Base-by-base conservation (phyloP, 176 grass and related monocot genomes). In the Thinopyrum elongatum region DNA sequence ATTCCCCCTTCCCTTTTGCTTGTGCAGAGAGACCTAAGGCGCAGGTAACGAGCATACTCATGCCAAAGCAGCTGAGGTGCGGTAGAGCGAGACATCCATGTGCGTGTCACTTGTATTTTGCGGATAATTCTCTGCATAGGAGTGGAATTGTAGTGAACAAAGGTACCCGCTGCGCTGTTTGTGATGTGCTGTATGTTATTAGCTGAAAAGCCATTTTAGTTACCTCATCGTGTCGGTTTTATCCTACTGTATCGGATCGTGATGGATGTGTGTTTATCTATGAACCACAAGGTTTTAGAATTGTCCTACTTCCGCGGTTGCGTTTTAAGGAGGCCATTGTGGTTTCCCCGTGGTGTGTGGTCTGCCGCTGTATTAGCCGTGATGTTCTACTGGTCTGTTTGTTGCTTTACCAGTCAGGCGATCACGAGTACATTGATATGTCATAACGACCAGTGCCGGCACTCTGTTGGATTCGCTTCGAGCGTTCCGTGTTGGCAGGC, bases 11-110 rank as follows among this genome's bases (percentile, higher is more conserved):
- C 42, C n/a, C 0, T 82, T 68, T 59, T 5, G 3, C 49, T 86
- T 55, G 85, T 94, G 83, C 86, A 94, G 93, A 90, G 92, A 85
- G 92, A 94, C 84, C 87, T 94, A 68, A 89, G 92, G 65, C 91
- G 85, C 66, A 69, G 66, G 66, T 69, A 22, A 36, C 27, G 27
- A 69, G 28, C 14, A 30, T 11, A 25, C 33, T 86, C 38, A 82
- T 91, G 78, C 82, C 91, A 87, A 87, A 89, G 82, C 89, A 94
- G 80, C 85, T 89, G 39, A 89, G 92, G 64, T 88, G 85, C 64
- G 31, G 27, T 65, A 7, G 27, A 34, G 33, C 33, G 35, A 1
- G 35, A 36, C 35, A 46, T 61, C 58, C 25, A 16, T 44, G 26
- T 8, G 22, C 26, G 29, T 47, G 2, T 33, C 4, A 39, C 67